Conservation (phyloP, 2,329 filamentous ascomycete genomes). For the Exophiala xenobiotica region DNA sequence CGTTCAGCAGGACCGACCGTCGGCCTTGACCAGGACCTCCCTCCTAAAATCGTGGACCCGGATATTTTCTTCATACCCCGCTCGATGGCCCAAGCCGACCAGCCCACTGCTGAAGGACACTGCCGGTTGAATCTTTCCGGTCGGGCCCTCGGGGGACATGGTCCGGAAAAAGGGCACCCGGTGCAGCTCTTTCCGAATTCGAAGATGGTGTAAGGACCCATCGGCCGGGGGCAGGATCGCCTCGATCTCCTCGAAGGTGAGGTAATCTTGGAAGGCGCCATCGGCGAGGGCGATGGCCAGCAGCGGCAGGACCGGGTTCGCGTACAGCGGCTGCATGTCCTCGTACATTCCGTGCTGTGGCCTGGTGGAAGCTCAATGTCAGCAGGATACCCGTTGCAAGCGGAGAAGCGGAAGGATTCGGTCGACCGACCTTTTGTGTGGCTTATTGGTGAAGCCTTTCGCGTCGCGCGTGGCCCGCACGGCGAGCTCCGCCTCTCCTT, state of each 20-base stretch:
- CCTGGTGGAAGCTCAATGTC: constrained; percentile 18
- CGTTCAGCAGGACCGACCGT: constrained; percentile 21
- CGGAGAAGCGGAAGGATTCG: constrained; percentile 6
- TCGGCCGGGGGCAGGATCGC: constrained; percentile 22
- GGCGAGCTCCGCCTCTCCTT: constrained; percentile 21
- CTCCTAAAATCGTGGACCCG: constrained; percentile 20
- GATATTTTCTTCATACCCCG: constrained; percentile 28
- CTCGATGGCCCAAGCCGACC: constrained; percentile 16
- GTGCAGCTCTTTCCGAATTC: constrained; percentile 23
- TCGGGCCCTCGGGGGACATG: constrained; percentile 18
- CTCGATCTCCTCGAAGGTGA: constrained; percentile 26
- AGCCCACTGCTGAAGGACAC: constrained; percentile 22
- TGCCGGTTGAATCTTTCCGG: constrained; percentile 24
- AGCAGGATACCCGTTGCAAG: constrained; percentile 9
- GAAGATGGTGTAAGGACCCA: constrained; percentile 22
- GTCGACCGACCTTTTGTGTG: constrained; percentile 24
- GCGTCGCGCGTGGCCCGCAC: constrained; percentile 19
- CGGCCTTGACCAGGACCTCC: constrained; percentile 27
- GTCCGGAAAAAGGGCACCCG: constrained; percentile 27
- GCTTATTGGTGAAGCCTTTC: constrained; percentile 25
- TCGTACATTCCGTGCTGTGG: constrained; percentile 29
- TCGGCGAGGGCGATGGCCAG: constrained; percentile 24
- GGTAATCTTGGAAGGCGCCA: constrained; percentile 29
- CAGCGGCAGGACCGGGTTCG: constrained; percentile 24
- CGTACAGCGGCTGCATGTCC: constrained; percentile 29